Evolutionary conservation across 1,284 basidiomycete species (phyloP).

Genomic region (Vanrija humicola): DNA sequence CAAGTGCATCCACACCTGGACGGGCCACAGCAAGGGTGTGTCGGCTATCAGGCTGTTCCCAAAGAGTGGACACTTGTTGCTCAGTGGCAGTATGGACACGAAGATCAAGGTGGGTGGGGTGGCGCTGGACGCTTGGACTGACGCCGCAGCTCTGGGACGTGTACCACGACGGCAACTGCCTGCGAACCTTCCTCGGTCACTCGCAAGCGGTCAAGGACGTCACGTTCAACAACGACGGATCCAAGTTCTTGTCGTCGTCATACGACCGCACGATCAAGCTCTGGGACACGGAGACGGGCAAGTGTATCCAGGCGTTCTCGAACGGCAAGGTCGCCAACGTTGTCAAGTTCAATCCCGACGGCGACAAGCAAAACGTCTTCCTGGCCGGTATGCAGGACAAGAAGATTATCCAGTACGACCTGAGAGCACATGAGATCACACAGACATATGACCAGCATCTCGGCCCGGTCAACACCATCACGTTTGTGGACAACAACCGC

Average conservation of each 20-base stretch:
- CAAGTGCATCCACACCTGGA: constrained; percentile 92
- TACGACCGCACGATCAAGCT: constrained; percentile 98
- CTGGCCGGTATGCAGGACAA: constrained; percentile 98
- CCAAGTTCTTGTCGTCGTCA: constrained; percentile 82
- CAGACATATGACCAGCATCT: constrained; percentile 99
- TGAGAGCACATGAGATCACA: constrained; percentile 84
- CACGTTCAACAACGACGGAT: constrained; percentile 88
- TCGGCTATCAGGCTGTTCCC: constrained; percentile 92
- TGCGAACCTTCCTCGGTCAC: constrained; percentile 97
- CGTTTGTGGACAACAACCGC: constrained; percentile 91
- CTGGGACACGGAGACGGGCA: constrained; percentile 96
- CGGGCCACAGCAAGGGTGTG: constrained; percentile 94
- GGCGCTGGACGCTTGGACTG: neutral
- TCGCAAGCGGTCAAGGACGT: constrained; percentile 95
- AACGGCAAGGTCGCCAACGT: constrained; percentile 97
- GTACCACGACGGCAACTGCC: constrained; percentile 92
- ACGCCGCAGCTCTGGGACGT: constrained; percentile 85
- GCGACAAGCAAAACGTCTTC: constrained; percentile 94
- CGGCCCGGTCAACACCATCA: constrained; percentile 96
- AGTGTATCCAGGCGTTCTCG: constrained; percentile 90
- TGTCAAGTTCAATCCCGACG: constrained; percentile 89
- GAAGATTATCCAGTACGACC: constrained; percentile 97
- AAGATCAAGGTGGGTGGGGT: constrained; percentile 78
- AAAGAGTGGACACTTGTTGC: constrained; percentile 82
- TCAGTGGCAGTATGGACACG: constrained; percentile 96